Percentiles rank a stretch among this genome's conserved stretches.
Evolutionary conservation across 2,329 filamentous ascomycete species (phyloP).

Genomic region (Penicillium sumatraense): DNA sequence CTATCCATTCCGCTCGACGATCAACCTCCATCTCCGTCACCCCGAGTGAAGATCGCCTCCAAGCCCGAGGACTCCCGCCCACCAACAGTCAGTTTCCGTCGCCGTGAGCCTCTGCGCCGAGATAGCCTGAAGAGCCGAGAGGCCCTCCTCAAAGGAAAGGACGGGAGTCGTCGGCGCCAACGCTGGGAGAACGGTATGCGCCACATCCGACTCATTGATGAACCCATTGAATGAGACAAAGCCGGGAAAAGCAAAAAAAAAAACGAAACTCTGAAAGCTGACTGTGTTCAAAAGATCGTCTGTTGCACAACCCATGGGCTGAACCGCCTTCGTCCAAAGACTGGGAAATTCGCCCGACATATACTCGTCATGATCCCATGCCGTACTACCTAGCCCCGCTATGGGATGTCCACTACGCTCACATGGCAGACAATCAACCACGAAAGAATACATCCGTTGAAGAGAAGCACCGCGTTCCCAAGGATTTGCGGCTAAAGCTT

Average conservation of each 20-base stretch:
- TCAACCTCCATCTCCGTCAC: constrained; percentile 33
- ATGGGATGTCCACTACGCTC: constrained; percentile 70
- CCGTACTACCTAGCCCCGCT: constrained; percentile 88
- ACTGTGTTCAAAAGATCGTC: constrained; percentile 65
- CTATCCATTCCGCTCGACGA: constrained; percentile 79
- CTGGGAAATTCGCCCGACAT: constrained; percentile 80
- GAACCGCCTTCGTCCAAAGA: constrained; percentile 81
- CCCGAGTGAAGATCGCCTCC: constrained; percentile 31
- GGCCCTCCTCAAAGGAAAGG: constrained; percentile 81
- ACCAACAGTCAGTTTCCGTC: constrained; percentile 49
- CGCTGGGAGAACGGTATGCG: constrained; percentile 90
- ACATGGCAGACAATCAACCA: constrained; percentile 41
- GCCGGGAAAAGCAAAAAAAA: neutral
- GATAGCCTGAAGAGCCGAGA: constrained; percentile 72
- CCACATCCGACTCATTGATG: too few species aligned
- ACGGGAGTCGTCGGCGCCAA: constrained; percentile 82
- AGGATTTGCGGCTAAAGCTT: constrained; percentile 76
- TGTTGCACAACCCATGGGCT: constrained; percentile 83
- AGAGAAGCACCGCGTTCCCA: constrained; percentile 64
- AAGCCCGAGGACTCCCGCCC: constrained; percentile 26
- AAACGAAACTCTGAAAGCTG: constrained; percentile 23
- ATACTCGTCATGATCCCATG: constrained; percentile 72
- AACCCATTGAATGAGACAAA: neutral
- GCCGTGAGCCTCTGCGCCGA: constrained; percentile 61
- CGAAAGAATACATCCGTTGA: constrained; percentile 32